A percentile compares a stretch with the other conserved stretches of the same genome.
These are phyloP conservation scores for Phytopythium litorale DNA, from an alignment of 352 stramenopile genomes.

Conservation along the genomic window DNA sequence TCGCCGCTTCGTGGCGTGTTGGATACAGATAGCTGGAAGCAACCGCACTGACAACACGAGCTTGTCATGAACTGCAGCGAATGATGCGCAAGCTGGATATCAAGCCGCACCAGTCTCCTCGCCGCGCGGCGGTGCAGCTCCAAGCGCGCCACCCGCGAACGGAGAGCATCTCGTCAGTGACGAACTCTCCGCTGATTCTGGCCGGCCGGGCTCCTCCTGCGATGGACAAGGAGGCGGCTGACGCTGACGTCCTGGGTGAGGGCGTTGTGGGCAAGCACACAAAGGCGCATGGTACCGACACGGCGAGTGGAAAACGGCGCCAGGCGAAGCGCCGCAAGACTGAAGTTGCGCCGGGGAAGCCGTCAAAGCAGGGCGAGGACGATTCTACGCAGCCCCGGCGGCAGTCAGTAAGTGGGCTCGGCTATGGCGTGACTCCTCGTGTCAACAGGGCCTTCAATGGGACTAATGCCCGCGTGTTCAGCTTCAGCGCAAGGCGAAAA, in stretches of 20 bases:
- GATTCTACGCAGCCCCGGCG: conserved; percentile 11
- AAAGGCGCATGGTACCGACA: neutral
- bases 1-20: neutral
- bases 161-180: conserved; percentile 1
- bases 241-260: conserved; percentile 5
- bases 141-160: conserved; percentile 10
- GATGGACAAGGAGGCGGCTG: conserved; percentile 15
- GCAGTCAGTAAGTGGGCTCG: conserved; percentile 8
- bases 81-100: conserved; percentile 62
- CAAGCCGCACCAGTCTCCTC: conserved; percentile 71
- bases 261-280: neutral
- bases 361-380: conserved; percentile 3
- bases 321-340: conserved; percentile 6
- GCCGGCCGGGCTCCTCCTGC: conserved; percentile 16
- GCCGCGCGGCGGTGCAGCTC: conserved; percentile 41
- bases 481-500: conserved; percentile 47
- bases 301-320: neutral
- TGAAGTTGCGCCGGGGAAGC: conserved; percentile 7
- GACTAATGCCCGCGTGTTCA: conserved; percentile 5
- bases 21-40: neutral
- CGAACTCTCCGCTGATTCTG: conserved; percentile 26
- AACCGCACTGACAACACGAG: neutral
- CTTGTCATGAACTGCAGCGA: conserved; percentile 17
- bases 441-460: neutral
- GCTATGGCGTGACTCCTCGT: neutral